Conservation (phyloP, 306 rosid genomes). For the Glycine latifolia region DNA sequence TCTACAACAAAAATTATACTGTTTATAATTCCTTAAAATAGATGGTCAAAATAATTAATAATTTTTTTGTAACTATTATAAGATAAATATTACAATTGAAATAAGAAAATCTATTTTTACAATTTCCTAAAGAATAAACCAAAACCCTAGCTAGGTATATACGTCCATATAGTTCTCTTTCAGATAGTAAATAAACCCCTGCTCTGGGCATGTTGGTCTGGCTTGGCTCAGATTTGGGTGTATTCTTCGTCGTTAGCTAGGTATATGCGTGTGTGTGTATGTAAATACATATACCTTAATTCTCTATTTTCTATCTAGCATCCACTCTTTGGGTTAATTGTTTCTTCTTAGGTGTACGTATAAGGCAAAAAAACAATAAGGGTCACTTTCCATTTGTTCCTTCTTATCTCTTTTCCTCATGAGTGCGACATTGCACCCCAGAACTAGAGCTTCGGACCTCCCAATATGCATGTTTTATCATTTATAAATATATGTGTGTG, state of each 20-base stretch:
- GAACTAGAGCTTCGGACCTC: constrained; percentile 60
- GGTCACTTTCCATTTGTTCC: constrained; percentile 77
- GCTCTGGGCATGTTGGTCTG: constrained; percentile 35
- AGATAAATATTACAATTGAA: neutral
- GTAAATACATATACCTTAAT: neutral
- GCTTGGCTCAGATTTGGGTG: constrained; percentile 42
- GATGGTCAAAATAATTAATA: neutral
- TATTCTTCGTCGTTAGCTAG: constrained; percentile 25
- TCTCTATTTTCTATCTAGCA: constrained; percentile 15
- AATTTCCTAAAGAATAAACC: neutral
- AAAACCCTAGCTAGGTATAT: neutral
- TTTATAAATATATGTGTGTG: too few relatives aligned
- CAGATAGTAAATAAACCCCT: constrained; percentile 30
- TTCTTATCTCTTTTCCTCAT: constrained; percentile 63
- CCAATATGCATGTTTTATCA: constrained; percentile 45
- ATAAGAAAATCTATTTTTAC: neutral
- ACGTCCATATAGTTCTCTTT: constrained; percentile 41
- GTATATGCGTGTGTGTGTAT: neutral
- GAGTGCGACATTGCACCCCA: constrained; percentile 61
- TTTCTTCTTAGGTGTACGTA: constrained; percentile 45
- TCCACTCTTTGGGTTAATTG: constrained; percentile 44
- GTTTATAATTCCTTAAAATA: neutral
- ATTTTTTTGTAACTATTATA: neutral
- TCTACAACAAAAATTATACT: neutral
- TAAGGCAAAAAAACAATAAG: constrained; percentile 38